Base-by-base conservation (phyloP, 2,329 filamentous ascomycete species). In the Microsporum ferrugineum region DNA sequence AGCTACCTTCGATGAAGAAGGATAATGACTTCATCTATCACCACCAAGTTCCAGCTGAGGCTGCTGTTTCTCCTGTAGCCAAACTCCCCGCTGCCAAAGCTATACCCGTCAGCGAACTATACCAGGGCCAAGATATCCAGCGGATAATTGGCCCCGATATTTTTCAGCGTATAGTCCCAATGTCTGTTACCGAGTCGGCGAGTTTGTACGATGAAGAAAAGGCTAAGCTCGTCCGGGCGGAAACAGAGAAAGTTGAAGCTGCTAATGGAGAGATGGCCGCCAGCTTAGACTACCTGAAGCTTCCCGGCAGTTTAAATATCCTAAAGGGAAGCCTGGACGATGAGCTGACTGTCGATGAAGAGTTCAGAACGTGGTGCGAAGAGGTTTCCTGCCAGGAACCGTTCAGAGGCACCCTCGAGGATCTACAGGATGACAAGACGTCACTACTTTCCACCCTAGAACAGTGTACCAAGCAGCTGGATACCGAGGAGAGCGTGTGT, bases 1-100 rank as follows among this genome's bases (percentile, higher is more conserved):
- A 88, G 71, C 78, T 96, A 27, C 79, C 79, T 17, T 86, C 89
- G 63, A 81, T 91, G 57, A 80, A 82, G 66, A 96, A 95, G 69
- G 94, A 99, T 73, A 99, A 99, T 67, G 94, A 99, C 71, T 97
- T 94, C 73, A 96, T 99, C 71, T 99, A 99, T 71, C 94, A 99
- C 71, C 90, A 97, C 68, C 86, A 85, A 1, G 87, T 99, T 1
- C 92, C 94, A 0, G 86, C 87, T 7, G 91, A 96, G 73, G 88
- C 91, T 2, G 87, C 87, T 33, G 77, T 99, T 10, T 78, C 89
- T 0, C 82, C 87, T 0, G 91, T 99, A 57, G 83, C 91, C 2
- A 99, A 97, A 72, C 80, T 97, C 14, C 91, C 92, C 3, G 95
- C 94, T 1, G 91, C 94, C 5, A 99, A 99, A 73, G 91, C 94